phyloP scores from a whole-genome alignment of 192 early-diverging fungal species.

The Kappamyces sp. region DNA sequence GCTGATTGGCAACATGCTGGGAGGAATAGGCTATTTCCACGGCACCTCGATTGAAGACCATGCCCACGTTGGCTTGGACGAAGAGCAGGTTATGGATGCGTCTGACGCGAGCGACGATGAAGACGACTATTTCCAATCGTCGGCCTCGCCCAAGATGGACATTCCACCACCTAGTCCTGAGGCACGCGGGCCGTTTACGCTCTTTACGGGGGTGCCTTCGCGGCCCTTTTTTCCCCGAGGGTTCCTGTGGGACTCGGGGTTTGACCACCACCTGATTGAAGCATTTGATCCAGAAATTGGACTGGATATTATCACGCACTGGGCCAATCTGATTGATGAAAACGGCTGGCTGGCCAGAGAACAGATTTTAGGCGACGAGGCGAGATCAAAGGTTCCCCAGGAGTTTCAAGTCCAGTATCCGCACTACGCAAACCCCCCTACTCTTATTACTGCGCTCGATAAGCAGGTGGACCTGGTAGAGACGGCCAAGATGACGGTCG shows the following conservation, averaged over 20 bases:
- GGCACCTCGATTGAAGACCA: conserved; percentile 69
- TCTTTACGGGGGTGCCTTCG: conserved; percentile 80
- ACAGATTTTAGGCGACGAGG: conserved; percentile 90
- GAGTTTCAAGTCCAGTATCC: conserved; percentile 93
- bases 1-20: conserved; percentile 75
- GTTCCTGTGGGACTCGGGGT: conserved; percentile 97
- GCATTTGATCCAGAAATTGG: conserved; percentile 86
- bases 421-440: conserved; percentile 90
- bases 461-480: conserved; percentile 56
- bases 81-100: conserved; percentile 41
- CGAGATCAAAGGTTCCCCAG: conserved; percentile 75
- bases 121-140: conserved; percentile 40
- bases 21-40: conserved; percentile 88
- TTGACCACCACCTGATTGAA: conserved; percentile 77
- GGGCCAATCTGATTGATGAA: conserved; percentile 70
- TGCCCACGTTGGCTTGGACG: conserved; percentile 60
- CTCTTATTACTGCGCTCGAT: conserved; percentile 65
- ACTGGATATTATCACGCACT: conserved; percentile 73
- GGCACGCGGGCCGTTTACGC: conserved; percentile 54
- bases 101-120: conserved; percentile 55
- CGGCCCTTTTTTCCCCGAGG: conserved; percentile 94
- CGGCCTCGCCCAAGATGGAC: conserved; percentile 4
- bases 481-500: conserved; percentile 9
- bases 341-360: conserved; percentile 90
- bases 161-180: conserved; percentile 37